These are phyloP conservation scores for Aspergillus pseudoterreus DNA, from an alignment of 2,329 filamentous ascomycete species.

Conservation along the genomic window DNA sequence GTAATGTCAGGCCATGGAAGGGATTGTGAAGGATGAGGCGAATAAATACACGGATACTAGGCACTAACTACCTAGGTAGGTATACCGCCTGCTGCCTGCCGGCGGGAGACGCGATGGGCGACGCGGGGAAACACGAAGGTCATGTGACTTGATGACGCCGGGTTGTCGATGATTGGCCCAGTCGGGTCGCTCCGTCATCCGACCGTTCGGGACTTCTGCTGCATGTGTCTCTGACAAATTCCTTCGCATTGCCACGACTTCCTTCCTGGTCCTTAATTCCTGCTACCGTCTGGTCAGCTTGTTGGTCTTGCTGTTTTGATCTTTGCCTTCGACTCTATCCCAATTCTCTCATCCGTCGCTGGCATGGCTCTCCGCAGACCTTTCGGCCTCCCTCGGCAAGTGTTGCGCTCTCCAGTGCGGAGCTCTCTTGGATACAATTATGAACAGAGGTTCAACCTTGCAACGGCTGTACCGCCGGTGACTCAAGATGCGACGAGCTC, in stretches of 20 bases:
- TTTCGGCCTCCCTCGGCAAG: constrained; percentile 27
- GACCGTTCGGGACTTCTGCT: constrained; percentile 8
- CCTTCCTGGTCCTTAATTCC: background rate
- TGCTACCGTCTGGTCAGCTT: background rate
- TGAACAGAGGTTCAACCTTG: constrained; percentile 39
- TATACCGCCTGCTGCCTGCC: background rate
- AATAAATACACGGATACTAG: background rate
- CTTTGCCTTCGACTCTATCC: background rate
- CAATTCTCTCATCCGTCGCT: background rate
- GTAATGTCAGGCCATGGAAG: background rate
- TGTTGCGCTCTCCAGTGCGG: constrained; percentile 23
- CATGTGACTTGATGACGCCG: constrained; percentile 35
- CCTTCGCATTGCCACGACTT: too few relatives aligned
- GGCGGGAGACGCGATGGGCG: constrained; percentile 21
- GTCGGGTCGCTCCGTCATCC: constrained; percentile 13
- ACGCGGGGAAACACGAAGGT: constrained; percentile 27
- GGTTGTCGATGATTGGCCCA: constrained; percentile 25
- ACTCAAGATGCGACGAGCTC: constrained; percentile 69
- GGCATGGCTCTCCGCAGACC: constrained; percentile 42
- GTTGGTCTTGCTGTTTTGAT: background rate
- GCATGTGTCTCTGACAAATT: background rate
- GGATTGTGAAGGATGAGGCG: too few relatives aligned
- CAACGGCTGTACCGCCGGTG: constrained; percentile 69
- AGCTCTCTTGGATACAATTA: constrained; percentile 18
- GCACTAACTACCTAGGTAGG: too few relatives aligned